Evolutionary conservation across 192 early-diverging fungal species (phyloP).

Genomic region (Entophlyctis luteolus): DNA sequence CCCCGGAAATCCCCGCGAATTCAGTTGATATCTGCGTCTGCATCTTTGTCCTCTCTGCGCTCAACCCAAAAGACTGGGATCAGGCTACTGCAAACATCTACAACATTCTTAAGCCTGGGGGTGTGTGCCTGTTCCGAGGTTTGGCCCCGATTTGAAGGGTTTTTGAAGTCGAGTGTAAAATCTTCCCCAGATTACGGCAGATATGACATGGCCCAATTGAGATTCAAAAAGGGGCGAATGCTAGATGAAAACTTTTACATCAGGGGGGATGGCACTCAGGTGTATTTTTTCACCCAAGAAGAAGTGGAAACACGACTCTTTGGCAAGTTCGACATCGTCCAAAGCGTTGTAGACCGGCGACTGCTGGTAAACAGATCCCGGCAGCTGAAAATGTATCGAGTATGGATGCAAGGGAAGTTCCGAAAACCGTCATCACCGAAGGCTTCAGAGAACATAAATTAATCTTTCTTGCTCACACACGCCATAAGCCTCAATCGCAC

Average conservation of each 20-base stretch:
- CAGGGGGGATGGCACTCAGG: conserved; percentile 91
- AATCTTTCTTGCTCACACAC: too few relatives aligned
- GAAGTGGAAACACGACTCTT: conserved; percentile 54
- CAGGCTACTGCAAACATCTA: conserved; percentile 77
- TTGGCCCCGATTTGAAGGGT: neutral
- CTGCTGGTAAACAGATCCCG: conserved; percentile 86
- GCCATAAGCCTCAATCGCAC: too few relatives aligned
- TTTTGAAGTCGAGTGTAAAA: neutral
- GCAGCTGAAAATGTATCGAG: conserved; percentile 95
- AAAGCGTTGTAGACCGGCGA: conserved; percentile 89
- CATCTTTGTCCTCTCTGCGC: conserved; percentile 93
- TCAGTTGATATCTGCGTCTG: conserved; percentile 87
- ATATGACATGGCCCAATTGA: conserved; percentile 96
- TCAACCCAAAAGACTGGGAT: conserved; percentile 78
- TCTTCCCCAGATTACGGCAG: conserved; percentile 77
- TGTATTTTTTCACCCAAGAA: conserved; percentile 85
- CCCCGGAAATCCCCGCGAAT: conserved; percentile 67
- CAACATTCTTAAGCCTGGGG: conserved; percentile 82
- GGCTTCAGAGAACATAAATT: too few relatives aligned
- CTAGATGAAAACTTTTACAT: conserved; percentile 94
- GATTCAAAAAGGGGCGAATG: conserved; percentile 88
- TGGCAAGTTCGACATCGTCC: conserved; percentile 67
- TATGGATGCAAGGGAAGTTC: conserved; percentile 98
- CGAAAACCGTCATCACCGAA: conserved; percentile 59
- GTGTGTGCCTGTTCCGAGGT: conserved; percentile 76